A percentile compares a stretch with the other conserved stretches of the same genome.
Evolutionary conservation across 768 basidiomycete species (phyloP).

Genomic region (Epithele typhae): DNA sequence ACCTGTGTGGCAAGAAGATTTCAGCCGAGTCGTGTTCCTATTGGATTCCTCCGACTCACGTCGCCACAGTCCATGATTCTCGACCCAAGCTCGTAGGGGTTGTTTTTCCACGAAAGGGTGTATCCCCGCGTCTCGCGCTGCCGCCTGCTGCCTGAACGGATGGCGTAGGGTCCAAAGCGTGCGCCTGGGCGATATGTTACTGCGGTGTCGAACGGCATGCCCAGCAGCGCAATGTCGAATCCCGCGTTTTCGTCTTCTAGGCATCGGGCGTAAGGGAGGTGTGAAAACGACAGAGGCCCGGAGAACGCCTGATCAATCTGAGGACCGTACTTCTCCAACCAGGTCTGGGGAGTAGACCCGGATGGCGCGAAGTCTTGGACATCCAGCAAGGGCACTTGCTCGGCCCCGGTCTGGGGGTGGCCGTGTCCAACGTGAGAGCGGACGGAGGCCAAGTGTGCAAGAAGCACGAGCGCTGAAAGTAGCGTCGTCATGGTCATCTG

Average conservation of each 20-base stretch:
- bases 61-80: constrained; percentile 83
- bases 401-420: background rate
- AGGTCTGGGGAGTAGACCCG: constrained; percentile 33
- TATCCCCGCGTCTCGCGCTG: constrained; percentile 59
- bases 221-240: constrained; percentile 79
- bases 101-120: constrained; percentile 66
- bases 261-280: constrained; percentile 70
- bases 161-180: constrained; percentile 83
- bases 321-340: constrained; percentile 70
- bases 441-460: background rate
- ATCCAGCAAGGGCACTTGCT: constrained; percentile 7
- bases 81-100: constrained; percentile 55
- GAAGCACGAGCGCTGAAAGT: background rate
- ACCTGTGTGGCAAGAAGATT: constrained; percentile 39
- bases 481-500: constrained; percentile 1
- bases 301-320: constrained; percentile 74
- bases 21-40: background rate
- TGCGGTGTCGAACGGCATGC: constrained; percentile 75
- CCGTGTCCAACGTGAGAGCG: background rate
- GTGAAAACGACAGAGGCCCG: constrained; percentile 81
- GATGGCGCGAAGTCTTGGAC: constrained; percentile 6
- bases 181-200: constrained; percentile 57
- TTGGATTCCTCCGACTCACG: constrained; percentile 46
- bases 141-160: constrained; percentile 73
- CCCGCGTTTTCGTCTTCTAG: constrained; percentile 48